Percentiles rank a stretch among this genome's conserved stretches.
Conservation (phyloP, 495 filamentous ascomycete species). For the Penicillium chermesinum region DNA sequence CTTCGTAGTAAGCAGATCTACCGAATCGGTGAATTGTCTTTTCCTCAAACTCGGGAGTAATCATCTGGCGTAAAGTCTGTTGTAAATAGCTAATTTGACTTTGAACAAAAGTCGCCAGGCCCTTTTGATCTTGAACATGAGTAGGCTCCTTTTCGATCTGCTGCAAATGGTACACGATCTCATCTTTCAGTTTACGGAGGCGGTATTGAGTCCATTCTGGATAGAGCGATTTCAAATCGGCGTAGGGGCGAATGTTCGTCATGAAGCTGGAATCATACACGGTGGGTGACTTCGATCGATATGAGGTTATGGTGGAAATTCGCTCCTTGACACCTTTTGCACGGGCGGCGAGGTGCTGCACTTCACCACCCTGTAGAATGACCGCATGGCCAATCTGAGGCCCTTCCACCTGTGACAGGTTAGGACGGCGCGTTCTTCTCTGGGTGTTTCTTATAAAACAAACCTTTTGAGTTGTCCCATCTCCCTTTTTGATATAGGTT, state of each 20-base stretch:
- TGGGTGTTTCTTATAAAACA: background rate
- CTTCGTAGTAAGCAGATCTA: conserved; percentile 13
- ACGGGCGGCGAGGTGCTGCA: conserved; percentile 29
- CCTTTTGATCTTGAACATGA: background rate
- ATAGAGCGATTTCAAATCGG: conserved; percentile 21
- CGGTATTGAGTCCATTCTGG: conserved; percentile 28
- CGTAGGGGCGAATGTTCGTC: conserved; percentile 28
- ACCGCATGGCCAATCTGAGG: conserved; percentile 21
- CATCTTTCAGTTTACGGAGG: conserved; percentile 13
- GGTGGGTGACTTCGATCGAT: conserved; percentile 19
- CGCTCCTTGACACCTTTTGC: conserved; percentile 26
- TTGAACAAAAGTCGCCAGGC: conserved; percentile 6
- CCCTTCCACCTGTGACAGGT: conserved; percentile 26
- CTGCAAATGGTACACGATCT: conserved; percentile 10
- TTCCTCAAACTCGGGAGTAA: conserved; percentile 4
- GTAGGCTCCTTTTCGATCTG: background rate
- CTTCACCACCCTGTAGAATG: conserved; percentile 30
- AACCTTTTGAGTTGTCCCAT: conserved; percentile 23
- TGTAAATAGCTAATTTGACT: conserved; percentile 15
- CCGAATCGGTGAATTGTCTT: conserved; percentile 8
- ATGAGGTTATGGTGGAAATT: conserved; percentile 32
- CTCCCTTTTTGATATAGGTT: conserved; percentile 28
- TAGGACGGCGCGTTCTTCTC: too few species aligned
- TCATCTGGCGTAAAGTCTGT: conserved; percentile 17
- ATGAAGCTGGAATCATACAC: conserved; percentile 27